Conservation (phyloP, 1,139 yeast species). For the Taphrina pruni region DNA sequence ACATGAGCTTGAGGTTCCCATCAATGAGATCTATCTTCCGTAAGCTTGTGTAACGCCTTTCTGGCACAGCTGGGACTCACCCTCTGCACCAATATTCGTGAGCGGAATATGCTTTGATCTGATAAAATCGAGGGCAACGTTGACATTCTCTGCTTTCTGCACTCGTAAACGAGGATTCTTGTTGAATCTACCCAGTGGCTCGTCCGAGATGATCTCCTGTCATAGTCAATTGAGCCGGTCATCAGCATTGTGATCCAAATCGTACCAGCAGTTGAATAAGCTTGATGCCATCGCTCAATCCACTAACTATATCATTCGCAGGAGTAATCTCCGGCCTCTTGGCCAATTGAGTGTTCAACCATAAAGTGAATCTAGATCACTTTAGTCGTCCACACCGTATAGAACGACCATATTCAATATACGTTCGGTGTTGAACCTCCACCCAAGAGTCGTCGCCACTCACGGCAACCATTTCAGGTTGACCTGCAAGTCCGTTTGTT, state of each 20-base stretch:
- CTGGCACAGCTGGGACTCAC: conserved; percentile 2
- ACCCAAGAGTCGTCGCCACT: conserved; percentile 41
- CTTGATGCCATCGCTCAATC: conserved; percentile 42
- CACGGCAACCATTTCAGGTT: conserved; percentile 6
- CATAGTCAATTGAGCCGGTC: background rate
- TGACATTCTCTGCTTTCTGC: conserved; percentile 68
- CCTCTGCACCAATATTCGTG: conserved; percentile 67
- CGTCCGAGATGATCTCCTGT: conserved; percentile 53
- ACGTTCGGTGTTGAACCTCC: conserved; percentile 44
- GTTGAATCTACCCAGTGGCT: conserved; percentile 53
- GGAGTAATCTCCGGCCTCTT: conserved; percentile 29
- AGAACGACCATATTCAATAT: background rate
- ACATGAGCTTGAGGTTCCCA: conserved; percentile 66
- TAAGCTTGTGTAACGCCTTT: background rate
- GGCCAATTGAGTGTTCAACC: conserved; percentile 44
- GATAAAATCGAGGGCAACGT: conserved; percentile 63
- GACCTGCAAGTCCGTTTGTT: too few species aligned
- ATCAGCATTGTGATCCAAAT: too few species aligned
- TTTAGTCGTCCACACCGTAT: too few species aligned
- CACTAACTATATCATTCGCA: conserved; percentile 41
- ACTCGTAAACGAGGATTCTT: conserved; percentile 60
- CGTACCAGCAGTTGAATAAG: conserved; percentile 42
- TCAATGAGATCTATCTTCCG: conserved; percentile 61
- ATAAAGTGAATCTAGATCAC: conserved; percentile 19
- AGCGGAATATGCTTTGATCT: conserved; percentile 61